Evolutionary conservation across 495 filamentous ascomycete species (phyloP).

Genomic region (Penicillium arizonense): DNA sequence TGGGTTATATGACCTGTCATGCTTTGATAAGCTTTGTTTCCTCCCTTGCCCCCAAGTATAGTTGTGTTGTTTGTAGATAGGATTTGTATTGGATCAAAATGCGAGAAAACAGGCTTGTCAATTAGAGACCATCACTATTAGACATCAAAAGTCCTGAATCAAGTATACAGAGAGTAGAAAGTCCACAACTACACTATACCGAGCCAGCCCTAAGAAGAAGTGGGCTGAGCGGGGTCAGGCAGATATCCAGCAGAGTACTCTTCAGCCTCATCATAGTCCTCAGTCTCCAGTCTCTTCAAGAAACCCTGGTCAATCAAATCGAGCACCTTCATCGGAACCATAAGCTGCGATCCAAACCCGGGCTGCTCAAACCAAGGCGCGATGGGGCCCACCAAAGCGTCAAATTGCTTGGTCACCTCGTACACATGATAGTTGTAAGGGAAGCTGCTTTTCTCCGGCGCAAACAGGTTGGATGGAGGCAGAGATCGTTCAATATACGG

Average conservation of each 20-base stretch:
- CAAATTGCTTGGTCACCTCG: slow-evolving; percentile 41
- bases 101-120: too few species aligned
- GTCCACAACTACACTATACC: too few species aligned
- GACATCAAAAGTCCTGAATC: too few species aligned
- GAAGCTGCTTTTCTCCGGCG: slow-evolving; percentile 30
- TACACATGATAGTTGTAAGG: slow-evolving; percentile 59
- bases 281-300: slow-evolving; percentile 15
- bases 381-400: slow-evolving; percentile 48
- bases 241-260: slow-evolving; percentile 19
- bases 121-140: too few species aligned
- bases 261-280: slow-evolving; percentile 18
- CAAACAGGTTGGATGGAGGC: slow-evolving; percentile 50
- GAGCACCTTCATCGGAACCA: slow-evolving; percentile 16
- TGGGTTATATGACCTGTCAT: too few species aligned
- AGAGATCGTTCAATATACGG: slow-evolving; percentile 53
- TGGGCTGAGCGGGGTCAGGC: slow-evolving; percentile 4
- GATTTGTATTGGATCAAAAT: too few species aligned
- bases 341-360: slow-evolving; percentile 52
- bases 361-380: slow-evolving; percentile 59
- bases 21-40: too few species aligned
- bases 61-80: too few species aligned
- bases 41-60: too few species aligned
- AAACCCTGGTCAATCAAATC: slow-evolving; percentile 24
- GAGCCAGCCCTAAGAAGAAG: too few species aligned
- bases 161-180: too few species aligned